Base-by-base conservation (phyloP, 2,329 filamentous ascomycete species). In the Hymenoscyphus occultus region DNA sequence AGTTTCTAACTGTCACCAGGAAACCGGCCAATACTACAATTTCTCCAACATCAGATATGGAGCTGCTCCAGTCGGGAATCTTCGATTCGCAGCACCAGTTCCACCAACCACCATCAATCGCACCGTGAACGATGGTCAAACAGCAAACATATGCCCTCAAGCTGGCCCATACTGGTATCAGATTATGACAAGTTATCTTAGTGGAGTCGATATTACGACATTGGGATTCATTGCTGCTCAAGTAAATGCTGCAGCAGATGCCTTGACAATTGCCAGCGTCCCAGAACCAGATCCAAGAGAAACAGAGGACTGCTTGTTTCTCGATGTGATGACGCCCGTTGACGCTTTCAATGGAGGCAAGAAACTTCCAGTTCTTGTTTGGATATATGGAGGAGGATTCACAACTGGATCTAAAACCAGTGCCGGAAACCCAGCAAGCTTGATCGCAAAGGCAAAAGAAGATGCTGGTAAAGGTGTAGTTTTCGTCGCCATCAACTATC, bases 321-420 rank as follows among this genome's bases (percentile, higher is more conserved):
- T 82, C 10, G 81, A 82, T 65, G 76, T 83, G 3, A 74, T 77
- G 60, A 76, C 78, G 3, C 80, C 81, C 3, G 71, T 12, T 71
- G 80, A 16, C 71, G 77, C 54, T 71, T 76, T 61, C 32, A 39
- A 61, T 6, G 56, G 28, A 10, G 45, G 48, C 16, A 31, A 28
- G 12, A 39, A 16, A 9, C 22, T 45, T 73, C 78, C 81, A 0
- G 81, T 84, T 0, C 66, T 83, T 1, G 78, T 83, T 3, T 83
- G 78, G 78, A 81, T 84, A 48, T 81, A 83, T 68, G 82, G 82
- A 14, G 81, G 82, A 9, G 81, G 81, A 10, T 83, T 82, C 62
- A 75, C 75, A 3, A 67, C 69, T 2, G 78, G 78, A 6, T 74
- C 74, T 45, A 83, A 83, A 69, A 75, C 72, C 28, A 74, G 73